These are phyloP conservation scores for Orbilia oligospora DNA, from an alignment of 2,329 filamentous ascomycete species.

Conservation along the genomic window DNA sequence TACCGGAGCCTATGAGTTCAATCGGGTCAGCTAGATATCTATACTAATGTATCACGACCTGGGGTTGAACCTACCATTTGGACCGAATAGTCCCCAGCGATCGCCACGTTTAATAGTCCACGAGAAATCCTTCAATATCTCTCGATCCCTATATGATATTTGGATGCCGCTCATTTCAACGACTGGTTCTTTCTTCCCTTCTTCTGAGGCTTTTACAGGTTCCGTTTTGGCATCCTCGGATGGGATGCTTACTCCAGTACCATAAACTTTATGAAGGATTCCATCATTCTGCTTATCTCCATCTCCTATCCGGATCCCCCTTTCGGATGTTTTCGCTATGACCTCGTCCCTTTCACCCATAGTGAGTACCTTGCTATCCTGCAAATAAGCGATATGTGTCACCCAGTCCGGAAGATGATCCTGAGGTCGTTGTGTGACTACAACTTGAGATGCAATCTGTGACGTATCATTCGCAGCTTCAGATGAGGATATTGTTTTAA, in stretches of 20 bases:
- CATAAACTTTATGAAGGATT: slow-evolving; percentile 63
- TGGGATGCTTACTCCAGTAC: not conserved
- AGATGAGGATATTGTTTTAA: slow-evolving; percentile 61
- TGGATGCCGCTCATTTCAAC: slow-evolving; percentile 89
- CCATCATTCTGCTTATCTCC: slow-evolving; percentile 29
- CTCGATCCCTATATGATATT: slow-evolving; percentile 76
- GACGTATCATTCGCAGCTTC: slow-evolving; percentile 12
- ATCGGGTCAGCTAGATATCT: not conserved
- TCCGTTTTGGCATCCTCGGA: not conserved
- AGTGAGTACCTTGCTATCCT: slow-evolving; percentile 76
- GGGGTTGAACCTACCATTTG: slow-evolving; percentile 74
- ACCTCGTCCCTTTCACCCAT: slow-evolving; percentile 78
- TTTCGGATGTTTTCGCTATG: slow-evolving; percentile 69
- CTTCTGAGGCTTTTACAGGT: not conserved
- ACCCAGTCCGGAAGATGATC: slow-evolving; percentile 92
- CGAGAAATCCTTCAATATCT: slow-evolving; percentile 85
- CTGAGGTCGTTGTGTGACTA: slow-evolving; percentile 85
- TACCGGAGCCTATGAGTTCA: slow-evolving; percentile 80
- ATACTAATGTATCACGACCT: not conserved
- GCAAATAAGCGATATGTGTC: slow-evolving; percentile 82
- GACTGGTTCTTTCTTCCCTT: slow-evolving; percentile 75
- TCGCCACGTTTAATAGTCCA: slow-evolving; percentile 88
- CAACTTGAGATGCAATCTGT: slow-evolving; percentile 74
- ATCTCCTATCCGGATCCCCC: slow-evolving; percentile 49
- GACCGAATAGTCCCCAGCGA: slow-evolving; percentile 91